phyloP scores from a whole-genome alignment of 768 basidiomycete species.

The Hericium alpestre region DNA sequence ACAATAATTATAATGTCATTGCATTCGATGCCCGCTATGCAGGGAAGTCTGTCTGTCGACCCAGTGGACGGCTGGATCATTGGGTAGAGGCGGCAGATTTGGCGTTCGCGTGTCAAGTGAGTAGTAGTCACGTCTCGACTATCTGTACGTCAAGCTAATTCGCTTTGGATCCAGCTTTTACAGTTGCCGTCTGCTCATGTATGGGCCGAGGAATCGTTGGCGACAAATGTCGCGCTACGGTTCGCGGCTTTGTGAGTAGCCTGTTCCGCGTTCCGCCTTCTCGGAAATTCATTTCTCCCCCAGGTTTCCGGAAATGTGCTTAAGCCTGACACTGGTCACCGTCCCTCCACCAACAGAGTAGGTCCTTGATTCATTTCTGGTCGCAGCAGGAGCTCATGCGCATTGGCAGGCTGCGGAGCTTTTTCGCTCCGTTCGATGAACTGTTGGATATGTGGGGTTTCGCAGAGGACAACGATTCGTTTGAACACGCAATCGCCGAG shows the following conservation, averaged over 20 bases:
- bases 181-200: constrained; percentile 60
- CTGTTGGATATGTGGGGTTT: constrained; percentile 52
- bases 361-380: constrained; percentile 16
- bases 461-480: constrained; percentile 54
- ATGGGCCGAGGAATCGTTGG: constrained; percentile 30
- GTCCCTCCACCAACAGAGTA: constrained; percentile 60
- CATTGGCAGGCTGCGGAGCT: constrained; percentile 40
- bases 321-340: constrained; percentile 60
- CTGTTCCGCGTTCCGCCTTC: neutral
- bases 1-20: constrained; percentile 53
- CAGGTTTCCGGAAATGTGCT: constrained; percentile 64
- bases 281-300: neutral
- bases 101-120: constrained; percentile 52
- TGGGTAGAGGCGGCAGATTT: constrained; percentile 78
- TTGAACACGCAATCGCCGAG: constrained; percentile 58
- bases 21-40: constrained; percentile 63
- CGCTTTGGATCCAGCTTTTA: constrained; percentile 32
- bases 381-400: neutral
- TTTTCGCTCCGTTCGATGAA: constrained; percentile 54
- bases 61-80: constrained; percentile 49
- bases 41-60: constrained; percentile 46
- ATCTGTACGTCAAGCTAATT: neutral
- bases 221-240: constrained; percentile 45
- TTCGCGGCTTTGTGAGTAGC: constrained; percentile 53
- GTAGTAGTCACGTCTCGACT: constrained; percentile 17